Evolutionary conservation across 345 rosid species (phyloP), one percentile per base, ranked within the genome.

Genomic region (Gossypium stocksii): DNA sequence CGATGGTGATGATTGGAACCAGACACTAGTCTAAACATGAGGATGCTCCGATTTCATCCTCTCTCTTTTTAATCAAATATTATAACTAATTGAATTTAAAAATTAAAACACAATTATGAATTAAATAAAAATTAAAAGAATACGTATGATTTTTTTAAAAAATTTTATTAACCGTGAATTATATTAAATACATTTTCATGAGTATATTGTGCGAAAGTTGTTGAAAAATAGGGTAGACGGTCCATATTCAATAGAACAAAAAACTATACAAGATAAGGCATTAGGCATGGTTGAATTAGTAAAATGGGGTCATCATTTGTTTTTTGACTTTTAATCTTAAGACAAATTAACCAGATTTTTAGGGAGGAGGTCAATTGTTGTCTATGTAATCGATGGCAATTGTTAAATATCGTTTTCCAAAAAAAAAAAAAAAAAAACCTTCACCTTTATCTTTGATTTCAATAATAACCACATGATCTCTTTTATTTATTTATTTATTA

Each of bases 1-100:
- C 76, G 84, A 75, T 82, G 78, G 79, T 78, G 74, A 84, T 88
- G 91, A 86, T 89, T 79, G 88, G 89, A 85, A 80, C 77, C 85
- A 22, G 62, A 22, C 27, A 4, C 27, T 5, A 8, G 41, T 34
- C 41, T 34, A 58, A 58, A 22, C 6, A 57, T 22, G 7, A 1
- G 41, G 41, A 34, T 34, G 41, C 41, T 34, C 41, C 41, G 41
- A 34, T 34, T 34, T 34, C 38, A 3, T 34, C 38, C 38, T 34
- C 38, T 4, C 38, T 34, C 38, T 34, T 34, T 34, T 34, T 34
- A 34, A 5, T 34, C 41, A 34, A 5, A 34, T 5, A 34, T 34
- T 34, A 34, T 5, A 34, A 34, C 41, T 34, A 34, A 34, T 34
- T 34, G 7, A 34, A 5, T 34, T 34, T 34, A 34, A 34, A 34